Conservation (phyloP, 2,329 filamentous ascomycete species). For the Diplodia mutila region DNA sequence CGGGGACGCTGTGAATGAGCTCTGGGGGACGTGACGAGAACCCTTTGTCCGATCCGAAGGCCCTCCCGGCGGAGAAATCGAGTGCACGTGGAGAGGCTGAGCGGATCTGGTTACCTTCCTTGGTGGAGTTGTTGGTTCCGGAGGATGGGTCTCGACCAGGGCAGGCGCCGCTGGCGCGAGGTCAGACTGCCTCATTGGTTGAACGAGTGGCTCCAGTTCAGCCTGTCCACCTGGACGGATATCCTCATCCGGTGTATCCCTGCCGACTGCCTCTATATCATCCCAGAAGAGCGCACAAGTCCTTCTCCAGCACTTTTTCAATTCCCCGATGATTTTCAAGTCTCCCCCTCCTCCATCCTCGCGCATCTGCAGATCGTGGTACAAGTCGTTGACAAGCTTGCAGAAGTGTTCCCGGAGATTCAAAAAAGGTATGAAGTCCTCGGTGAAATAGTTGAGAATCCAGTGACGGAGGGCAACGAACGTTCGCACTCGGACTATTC, state of each 20-base stretch:
- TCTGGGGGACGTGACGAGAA: constrained; percentile 42
- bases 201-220: constrained; percentile 35
- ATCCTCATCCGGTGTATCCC: constrained; percentile 64
- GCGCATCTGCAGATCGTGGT: constrained; percentile 56
- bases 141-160: neutral
- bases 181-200: neutral
- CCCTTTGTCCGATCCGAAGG: constrained; percentile 29
- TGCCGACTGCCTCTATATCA: constrained; percentile 64
- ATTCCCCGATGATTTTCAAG: constrained; percentile 85
- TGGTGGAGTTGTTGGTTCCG: constrained; percentile 11
- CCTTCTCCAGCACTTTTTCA: constrained; percentile 97
- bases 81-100: constrained; percentile 1
- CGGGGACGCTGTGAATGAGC: constrained; percentile 41
- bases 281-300: constrained; percentile 93
- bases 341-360: constrained; percentile 62
- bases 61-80: neutral
- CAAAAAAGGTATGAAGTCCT: constrained; percentile 84
- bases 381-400: constrained; percentile 71
- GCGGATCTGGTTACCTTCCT: neutral
- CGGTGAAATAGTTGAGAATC: constrained; percentile 96
- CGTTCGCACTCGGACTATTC: constrained; percentile 91
- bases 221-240: constrained; percentile 77
- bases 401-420: constrained; percentile 78
- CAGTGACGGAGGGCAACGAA: constrained; percentile 96
- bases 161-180: neutral